Evolutionary conservation across 2,329 filamentous ascomycete genomes (phyloP), one percentile per base, ranked within the genome.

Genomic region (Claviceps arundinis): DNA sequence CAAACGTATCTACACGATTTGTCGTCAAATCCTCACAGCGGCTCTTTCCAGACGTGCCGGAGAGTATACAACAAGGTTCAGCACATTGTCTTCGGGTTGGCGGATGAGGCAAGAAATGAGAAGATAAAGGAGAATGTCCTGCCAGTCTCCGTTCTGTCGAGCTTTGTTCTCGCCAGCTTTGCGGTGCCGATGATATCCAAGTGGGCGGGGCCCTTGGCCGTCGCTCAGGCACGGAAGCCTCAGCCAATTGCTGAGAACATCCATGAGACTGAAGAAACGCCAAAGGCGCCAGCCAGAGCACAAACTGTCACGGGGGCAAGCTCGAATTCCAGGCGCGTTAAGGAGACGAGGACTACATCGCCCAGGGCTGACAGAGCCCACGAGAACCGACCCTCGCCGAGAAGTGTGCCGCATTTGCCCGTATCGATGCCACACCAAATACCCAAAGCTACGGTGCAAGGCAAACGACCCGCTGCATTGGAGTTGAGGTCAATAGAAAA

Each of bases 11-110:
- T 93, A 34, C 84, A 87, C 72, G 88, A 93, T 65, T 80, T 93
- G 56, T 79, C 85, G 52, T 73, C 77, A 62, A 86, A 85, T 54
- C 87, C 87, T 2, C 84, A 85, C 64, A 84, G 85, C 55, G 80
- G 83, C 60, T 77, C 85, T 48, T 93, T 93, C 70, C 84, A 87
- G 69, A 91, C 85, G 48, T 91, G 87, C 64, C 80, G 86, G 54
- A 76, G 88, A 62, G 82, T 93, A 59, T 91, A 90, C 72, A 93
- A 93, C 70, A 89, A 88, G 68, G 86, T 93, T 41, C 87, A 93
- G 68, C 82, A 88, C 67, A 88, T 93, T 60, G 87, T 93, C 26
- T 93, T 93, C 65, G 87, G 87, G 19, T 74, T 85, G 24, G 76
- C 82, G 37, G 87, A 91, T 61, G 75, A 78, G 26, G 75, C 75